Base-by-base conservation (phyloP, 139 green algal genomes). In the Monoraphidium neglectum region DNA sequence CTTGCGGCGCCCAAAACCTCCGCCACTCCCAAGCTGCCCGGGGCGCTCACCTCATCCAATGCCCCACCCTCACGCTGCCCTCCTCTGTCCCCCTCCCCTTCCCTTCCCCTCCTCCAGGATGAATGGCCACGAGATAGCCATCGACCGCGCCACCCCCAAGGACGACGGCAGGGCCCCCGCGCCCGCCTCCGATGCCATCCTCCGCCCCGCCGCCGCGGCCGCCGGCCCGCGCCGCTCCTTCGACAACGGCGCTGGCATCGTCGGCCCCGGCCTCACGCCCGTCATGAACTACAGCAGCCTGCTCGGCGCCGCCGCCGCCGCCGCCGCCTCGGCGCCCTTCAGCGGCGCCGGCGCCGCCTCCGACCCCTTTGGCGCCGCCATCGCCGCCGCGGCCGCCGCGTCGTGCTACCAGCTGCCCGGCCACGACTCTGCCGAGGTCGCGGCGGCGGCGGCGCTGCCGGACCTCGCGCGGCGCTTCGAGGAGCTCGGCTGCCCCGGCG, bases 101-200 rank as follows among this genome's bases (percentile, higher is more conserved):
- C 43, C 43, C 43, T 21, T 12, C 43, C 8, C 8, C 43, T 4
- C 49, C 16, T 76, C 32, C 77, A 80, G 74, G 64, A 81, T 97
- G 60, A 88, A 92, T 54, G 93, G 91, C 32, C 88, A 94, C 56
- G 93, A 97, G 76, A 86, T 97, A 26, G 92, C 92, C 24, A 92
- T 97, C 24, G 92, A 97, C 83, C 68, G 90, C 21, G 93, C 93
- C 4, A 96, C 90, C 0, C 93, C 93, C 36, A 97, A 97, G 81
- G 93, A 79, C 16, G 73, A 79, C 4, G 73, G 69, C 70, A 59
- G 53, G 36, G 37, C 32, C 54, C 40, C 43, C 38, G 21, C 30
- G 6, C 77, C 79, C 4, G 67, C 40, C 28, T 63, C 82, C 2
- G 80, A 81, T 40, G 78, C 61, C 60, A 70, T 83, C 32, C 71